Evolutionary conservation across 768 basidiomycete genomes (phyloP), one percentile per base, ranked within the genome.

Genomic region (Serendipita vermifera): DNA sequence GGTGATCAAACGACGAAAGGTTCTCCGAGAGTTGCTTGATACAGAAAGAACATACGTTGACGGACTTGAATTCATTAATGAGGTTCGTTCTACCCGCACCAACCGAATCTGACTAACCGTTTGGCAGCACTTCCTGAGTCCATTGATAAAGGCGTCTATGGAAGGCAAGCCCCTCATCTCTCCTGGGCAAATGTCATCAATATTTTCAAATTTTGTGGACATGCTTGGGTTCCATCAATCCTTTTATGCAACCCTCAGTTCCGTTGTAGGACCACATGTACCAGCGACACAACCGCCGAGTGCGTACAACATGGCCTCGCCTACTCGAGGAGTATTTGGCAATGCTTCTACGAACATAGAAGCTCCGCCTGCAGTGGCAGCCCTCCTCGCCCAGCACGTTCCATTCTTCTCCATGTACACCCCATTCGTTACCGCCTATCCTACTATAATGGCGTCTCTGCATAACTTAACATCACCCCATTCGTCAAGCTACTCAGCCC

Each of bases 191-290:
- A 75, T 91, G 57, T 85, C 82, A 0, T 75, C 80, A 11, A 72
- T 90, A 33, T 92, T 92, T 68, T 85, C 84, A 59, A 90, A 90
- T 67, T 89, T 91, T 60, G 82, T 89, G 64, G 88, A 91, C 67
- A 90, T 92, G 46, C 22, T 51, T 11, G 46, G 46, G 9, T 51
- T 51, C 29, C 46, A 51, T 51, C 46, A 51, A 29, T 5, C 46
- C 7, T 51, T 51, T n/a, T 51, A n/a, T 31, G 46, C 26, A 31
- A 22, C 46, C 2, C 22, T 51, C 24, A 51, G 32, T 31, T 5
- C n/a, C 17, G 24, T 22, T 15, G n/a, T 51, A 27, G 46, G 46
- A 24, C 46, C 17, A 29, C 15, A 20, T n/a, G 46, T 51, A 22
- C 46, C 46, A 29, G 39, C 26, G 39, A 22, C 46, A 15, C 46